A percentile compares a stretch with the other conserved stretches of the same genome.
phyloP scores from a whole-genome alignment of 306 rosid genomes.

The Dryas drummondii region DNA sequence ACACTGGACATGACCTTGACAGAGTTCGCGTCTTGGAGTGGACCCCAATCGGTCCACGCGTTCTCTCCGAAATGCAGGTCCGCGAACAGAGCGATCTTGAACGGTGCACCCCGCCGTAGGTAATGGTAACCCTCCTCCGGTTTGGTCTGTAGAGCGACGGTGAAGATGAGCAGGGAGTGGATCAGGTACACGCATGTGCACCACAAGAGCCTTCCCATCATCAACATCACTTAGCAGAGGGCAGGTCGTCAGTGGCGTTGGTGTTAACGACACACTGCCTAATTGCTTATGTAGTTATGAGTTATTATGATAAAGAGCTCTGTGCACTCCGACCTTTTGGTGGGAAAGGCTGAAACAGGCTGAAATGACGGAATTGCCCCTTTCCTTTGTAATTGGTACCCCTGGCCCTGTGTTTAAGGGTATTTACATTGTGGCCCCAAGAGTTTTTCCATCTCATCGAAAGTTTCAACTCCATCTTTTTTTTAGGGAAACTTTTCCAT shows the following conservation, averaged over 20 bases:
- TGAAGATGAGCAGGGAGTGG: slow-evolving; percentile 16
- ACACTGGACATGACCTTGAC: slow-evolving; percentile 49
- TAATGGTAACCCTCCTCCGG: slow-evolving; percentile 27
- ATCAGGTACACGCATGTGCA: neutral
- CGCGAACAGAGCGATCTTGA: slow-evolving; percentile 63
- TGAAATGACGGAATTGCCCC: no score
- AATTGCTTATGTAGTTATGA: neutral
- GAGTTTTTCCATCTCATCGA: no score
- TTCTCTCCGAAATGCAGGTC: slow-evolving; percentile 84
- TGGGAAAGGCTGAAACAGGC: no score
- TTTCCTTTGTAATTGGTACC: no score
- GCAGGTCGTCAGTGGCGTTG: neutral
- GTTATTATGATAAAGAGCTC: no score
- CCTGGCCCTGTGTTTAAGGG: no score
- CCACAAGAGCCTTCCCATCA: slow-evolving; percentile 11
- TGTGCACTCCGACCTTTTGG: no score
- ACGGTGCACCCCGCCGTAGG: slow-evolving; percentile 34
- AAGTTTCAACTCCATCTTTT: no score
- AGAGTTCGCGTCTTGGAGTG: slow-evolving; percentile 65
- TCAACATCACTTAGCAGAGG: neutral
- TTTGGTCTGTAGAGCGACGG: slow-evolving; percentile 12
- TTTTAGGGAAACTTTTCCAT: no score
- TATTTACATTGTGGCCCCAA: no score
- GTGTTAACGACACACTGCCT: neutral
- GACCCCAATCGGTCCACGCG: slow-evolving; percentile 70